A percentile compares a stretch with the other conserved stretches of the same genome.
These are phyloP conservation scores for Psilocybe cubensis DNA, from an alignment of 768 basidiomycete genomes.

Conservation along the genomic window DNA sequence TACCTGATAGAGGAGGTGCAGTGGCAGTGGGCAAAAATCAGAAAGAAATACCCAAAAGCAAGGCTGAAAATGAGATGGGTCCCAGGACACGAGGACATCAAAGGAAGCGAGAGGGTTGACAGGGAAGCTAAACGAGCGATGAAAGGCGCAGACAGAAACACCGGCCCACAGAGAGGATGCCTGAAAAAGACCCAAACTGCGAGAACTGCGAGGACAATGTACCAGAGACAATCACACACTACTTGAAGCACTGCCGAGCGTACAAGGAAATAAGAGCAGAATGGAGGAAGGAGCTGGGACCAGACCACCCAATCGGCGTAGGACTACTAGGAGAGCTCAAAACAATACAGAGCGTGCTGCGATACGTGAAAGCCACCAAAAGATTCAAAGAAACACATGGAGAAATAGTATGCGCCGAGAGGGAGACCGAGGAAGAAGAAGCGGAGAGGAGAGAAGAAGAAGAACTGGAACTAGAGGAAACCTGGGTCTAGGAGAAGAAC, in stretches of 20 bases:
- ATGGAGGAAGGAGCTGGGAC: background rate
- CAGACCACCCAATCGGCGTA: background rate
- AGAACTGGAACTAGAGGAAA: too few relatives aligned
- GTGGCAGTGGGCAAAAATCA: background rate
- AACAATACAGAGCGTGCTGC: background rate
- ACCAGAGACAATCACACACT: constrained; percentile 33
- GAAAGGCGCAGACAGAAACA: background rate
- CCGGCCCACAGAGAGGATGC: background rate
- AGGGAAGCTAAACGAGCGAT: constrained; percentile 13
- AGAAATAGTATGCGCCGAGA: too few relatives aligned
- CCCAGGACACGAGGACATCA: constrained; percentile 12
- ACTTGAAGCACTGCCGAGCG: constrained; percentile 29
- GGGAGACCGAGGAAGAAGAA: too few relatives aligned
- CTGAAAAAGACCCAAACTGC: constrained; percentile 24
- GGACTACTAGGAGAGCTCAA: background rate
- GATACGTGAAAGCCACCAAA: background rate
- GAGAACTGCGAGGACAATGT: constrained; percentile 17
- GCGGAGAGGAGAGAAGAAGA: too few relatives aligned
- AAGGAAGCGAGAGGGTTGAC: constrained; percentile 13
- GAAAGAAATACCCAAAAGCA: background rate
- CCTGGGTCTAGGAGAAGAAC: too few relatives aligned
- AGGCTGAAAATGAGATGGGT: constrained; percentile 11
- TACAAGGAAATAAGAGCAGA: constrained; percentile 13
- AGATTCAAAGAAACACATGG: constrained; percentile 3
- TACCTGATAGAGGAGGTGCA: constrained; percentile 9